A percentile compares a stretch with the other conserved stretches of the same genome.
Conservation (phyloP, 2,329 filamentous ascomycete genomes). For the Alternaria conjuncta region DNA sequence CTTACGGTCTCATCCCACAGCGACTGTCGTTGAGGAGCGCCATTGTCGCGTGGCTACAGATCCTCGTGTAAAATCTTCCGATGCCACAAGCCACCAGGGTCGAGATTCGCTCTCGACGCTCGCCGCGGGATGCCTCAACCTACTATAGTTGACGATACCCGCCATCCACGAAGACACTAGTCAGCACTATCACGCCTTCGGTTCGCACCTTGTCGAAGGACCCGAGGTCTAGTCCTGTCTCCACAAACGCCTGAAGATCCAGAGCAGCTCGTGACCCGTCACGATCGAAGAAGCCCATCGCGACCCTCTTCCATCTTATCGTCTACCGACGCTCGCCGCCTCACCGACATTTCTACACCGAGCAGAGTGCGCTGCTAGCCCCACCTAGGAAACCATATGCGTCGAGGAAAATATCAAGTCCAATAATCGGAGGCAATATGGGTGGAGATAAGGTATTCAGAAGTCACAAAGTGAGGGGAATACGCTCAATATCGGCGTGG, state of each 20-base stretch:
- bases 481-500: slow-evolving; percentile 27
- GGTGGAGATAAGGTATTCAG: slow-evolving; percentile 24
- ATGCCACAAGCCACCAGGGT: slow-evolving; percentile 18
- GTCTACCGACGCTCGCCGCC: slow-evolving; percentile 10
- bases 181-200: slow-evolving; percentile 13
- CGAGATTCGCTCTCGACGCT: slow-evolving; percentile 20
- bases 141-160: slow-evolving; percentile 22
- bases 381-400: slow-evolving; percentile 18
- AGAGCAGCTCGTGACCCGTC: slow-evolving; percentile 10
- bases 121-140: slow-evolving; percentile 10
- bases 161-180: slow-evolving; percentile 19
- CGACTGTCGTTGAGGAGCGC: slow-evolving; percentile 12
- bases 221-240: slow-evolving; percentile 7
- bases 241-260: slow-evolving; percentile 14
- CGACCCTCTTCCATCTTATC: slow-evolving; percentile 7
- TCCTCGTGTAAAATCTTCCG: slow-evolving; percentile 11
- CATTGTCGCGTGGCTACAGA: slow-evolving; percentile 18
- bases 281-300: neutral
- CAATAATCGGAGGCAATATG: slow-evolving; percentile 32
- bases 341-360: slow-evolving; percentile 45
- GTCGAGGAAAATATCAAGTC: slow-evolving; percentile 10
- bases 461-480: slow-evolving; percentile 15
- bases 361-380: slow-evolving; percentile 19
- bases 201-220: slow-evolving; percentile 15
- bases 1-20: neutral